These are phyloP conservation scores for Angomonas desouzai DNA, from an alignment of 208 protist species.

Conservation along the genomic window DNA sequence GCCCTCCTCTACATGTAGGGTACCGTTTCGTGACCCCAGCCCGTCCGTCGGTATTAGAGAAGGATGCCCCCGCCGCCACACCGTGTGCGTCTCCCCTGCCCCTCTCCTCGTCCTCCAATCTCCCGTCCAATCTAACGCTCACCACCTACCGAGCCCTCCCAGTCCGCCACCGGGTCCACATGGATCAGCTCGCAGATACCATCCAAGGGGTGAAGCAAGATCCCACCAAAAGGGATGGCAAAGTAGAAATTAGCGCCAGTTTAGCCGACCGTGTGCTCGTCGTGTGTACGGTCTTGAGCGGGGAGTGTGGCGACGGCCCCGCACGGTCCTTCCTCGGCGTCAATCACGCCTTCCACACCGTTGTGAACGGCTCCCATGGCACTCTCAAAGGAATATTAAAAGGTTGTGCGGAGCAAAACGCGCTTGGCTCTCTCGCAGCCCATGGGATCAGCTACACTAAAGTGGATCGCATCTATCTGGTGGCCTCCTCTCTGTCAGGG, in stretches of 20 bases:
- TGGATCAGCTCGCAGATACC: not conserved
- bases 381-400: constrained; percentile 70
- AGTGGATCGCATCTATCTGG: constrained; percentile 56
- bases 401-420: constrained; percentile 88
- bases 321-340: constrained; percentile 44
- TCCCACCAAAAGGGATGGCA: too few relatives aligned
- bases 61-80: too few relatives aligned
- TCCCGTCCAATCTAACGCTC: not conserved
- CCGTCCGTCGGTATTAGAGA: too few relatives aligned
- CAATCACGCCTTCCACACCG: constrained; percentile 67
- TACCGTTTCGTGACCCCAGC: not conserved
- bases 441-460: constrained; percentile 47
- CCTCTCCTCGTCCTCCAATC: not conserved
- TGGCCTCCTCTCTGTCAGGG: constrained; percentile 4
- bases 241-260: not conserved
- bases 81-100: too few relatives aligned
- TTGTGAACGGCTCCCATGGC: constrained; percentile 32
- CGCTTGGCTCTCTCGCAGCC: constrained; percentile 71
- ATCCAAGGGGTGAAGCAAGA: not conserved
- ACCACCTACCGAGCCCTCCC: not conserved
- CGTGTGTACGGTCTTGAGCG: not conserved
- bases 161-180: not conserved
- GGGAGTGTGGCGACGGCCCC: not conserved
- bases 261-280: not conserved
- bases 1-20: not conserved